Percentiles rank a stretch among this genome's conserved stretches.
phyloP scores from a whole-genome alignment of 2,329 filamentous ascomycete genomes.

The Fusarium bulbicola region DNA sequence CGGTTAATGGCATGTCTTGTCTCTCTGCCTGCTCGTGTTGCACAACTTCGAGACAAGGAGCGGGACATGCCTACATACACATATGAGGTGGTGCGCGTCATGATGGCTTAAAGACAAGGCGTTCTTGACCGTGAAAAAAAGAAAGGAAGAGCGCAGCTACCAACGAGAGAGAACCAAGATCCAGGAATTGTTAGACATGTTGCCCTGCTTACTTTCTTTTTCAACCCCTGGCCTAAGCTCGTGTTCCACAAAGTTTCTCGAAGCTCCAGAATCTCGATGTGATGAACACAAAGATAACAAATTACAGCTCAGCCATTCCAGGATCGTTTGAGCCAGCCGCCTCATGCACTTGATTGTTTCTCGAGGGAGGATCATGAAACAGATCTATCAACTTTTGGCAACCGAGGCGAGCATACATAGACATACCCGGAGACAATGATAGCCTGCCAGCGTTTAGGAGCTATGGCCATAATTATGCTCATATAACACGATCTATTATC shows the following conservation, averaged over 20 bases:
- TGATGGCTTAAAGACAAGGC: conserved; percentile 25
- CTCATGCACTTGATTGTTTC: conserved; percentile 17
- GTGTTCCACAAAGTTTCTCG: conserved; percentile 23
- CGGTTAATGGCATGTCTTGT: conserved; percentile 19
- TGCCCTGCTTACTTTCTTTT: neutral
- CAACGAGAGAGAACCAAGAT: neutral
- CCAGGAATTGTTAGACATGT: conserved; percentile 2
- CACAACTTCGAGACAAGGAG: conserved; percentile 20
- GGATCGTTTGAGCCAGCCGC: conserved; percentile 30
- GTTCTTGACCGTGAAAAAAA: conserved; percentile 10
- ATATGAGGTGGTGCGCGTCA: conserved; percentile 5
- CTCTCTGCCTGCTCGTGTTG: conserved; percentile 3
- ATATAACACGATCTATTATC: neutral
- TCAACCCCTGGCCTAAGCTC: neutral
- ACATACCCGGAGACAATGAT: neutral
- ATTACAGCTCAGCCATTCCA: conserved; percentile 2
- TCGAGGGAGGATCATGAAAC: conserved; percentile 18
- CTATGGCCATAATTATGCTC: neutral
- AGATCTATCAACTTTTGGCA: neutral
- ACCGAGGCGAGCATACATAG: neutral
- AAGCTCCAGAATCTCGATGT: conserved; percentile 15
- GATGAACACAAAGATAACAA: conserved; percentile 8
- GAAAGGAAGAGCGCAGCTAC: neutral
- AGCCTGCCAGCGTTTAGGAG: neutral
- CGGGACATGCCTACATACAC: conserved; percentile 13